phyloP scores from a whole-genome alignment of 352 stramenopile genomes.

The Globisporangium okanoganense region DNA sequence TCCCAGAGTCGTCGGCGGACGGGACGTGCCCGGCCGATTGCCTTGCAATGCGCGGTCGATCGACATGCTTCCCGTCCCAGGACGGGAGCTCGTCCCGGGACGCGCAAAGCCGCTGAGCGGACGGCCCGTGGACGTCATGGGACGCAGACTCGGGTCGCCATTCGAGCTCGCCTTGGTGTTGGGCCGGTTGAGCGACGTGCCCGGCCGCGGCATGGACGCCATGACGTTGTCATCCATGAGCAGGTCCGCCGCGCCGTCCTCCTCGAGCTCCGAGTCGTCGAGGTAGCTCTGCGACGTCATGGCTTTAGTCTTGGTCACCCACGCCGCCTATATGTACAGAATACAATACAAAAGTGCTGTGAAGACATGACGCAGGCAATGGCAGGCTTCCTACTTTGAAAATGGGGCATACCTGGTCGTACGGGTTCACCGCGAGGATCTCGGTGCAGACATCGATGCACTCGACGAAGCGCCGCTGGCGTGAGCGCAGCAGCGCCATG shows the following conservation, averaged over 20 bases:
- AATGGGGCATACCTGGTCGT: conserved; percentile 79
- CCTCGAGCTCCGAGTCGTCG: conserved; percentile 91
- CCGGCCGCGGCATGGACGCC: conserved; percentile 79
- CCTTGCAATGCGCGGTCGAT: conserved; percentile 75
- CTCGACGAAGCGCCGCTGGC: conserved; percentile 76
- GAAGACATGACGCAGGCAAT: neutral
- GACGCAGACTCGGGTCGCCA: conserved; percentile 70
- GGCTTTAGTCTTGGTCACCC: conserved; percentile 89
- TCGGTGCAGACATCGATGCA: conserved; percentile 82
- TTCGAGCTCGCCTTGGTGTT: conserved; percentile 43
- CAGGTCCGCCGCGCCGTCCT: conserved; percentile 87
- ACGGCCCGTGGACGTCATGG: conserved; percentile 80
- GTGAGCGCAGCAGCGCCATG: conserved; percentile 71
- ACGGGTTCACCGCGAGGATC: conserved; percentile 81
- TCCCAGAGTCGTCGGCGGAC: conserved; percentile 87
- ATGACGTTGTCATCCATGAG: conserved; percentile 93
- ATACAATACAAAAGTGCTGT: too few relatives aligned
- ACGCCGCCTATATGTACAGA: conserved; percentile 55
- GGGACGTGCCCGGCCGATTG: conserved; percentile 69
- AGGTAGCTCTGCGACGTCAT: conserved; percentile 88
- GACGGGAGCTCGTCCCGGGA: conserved; percentile 69
- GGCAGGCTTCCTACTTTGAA: neutral
- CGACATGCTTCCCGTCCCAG: conserved; percentile 66
- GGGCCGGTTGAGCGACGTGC: conserved; percentile 87
- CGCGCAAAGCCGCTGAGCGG: conserved; percentile 87